Evolutionary conservation across 108 stramenopile species (phyloP).

Genomic region (Nitzschia sp.): DNA sequence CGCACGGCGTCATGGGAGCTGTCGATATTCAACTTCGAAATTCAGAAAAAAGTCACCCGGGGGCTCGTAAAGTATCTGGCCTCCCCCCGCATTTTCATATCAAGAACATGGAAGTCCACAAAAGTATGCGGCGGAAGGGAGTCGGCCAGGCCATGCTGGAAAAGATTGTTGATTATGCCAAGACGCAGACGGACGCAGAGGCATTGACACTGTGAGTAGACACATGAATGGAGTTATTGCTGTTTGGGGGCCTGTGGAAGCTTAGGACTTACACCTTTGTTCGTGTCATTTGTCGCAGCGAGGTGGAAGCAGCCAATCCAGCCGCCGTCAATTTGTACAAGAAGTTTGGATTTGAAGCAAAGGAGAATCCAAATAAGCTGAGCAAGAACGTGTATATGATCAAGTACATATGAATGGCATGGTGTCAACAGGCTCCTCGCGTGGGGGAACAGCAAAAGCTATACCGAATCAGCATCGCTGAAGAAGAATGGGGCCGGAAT

Average conservation of each 20-base stretch:
- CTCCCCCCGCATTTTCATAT: slow-evolving; percentile 41
- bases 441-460: no score
- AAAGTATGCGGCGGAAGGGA: slow-evolving; percentile 23
- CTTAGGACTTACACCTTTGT: neutral
- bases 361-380: slow-evolving; percentile 26
- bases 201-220: slow-evolving; percentile 37
- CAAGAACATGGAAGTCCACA: slow-evolving; percentile 40
- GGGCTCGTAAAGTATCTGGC: slow-evolving; percentile 20
- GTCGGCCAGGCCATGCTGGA: slow-evolving; percentile 30
- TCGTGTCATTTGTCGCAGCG: neutral
- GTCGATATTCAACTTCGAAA: slow-evolving; percentile 40
- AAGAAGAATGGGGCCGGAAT: no score
- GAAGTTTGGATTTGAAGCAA: slow-evolving; percentile 21
- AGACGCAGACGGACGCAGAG: slow-evolving; percentile 30
- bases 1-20: slow-evolving; percentile 29
- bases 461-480: no score
- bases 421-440: no score
- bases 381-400: slow-evolving; percentile 28
- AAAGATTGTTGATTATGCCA: slow-evolving; percentile 30
- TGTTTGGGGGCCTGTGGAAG: neutral
- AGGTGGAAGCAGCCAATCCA: slow-evolving; percentile 22
- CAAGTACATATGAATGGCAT: slow-evolving; percentile 16
- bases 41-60: slow-evolving; percentile 14
- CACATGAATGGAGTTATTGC: neutral
- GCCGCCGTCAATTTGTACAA: slow-evolving; percentile 27